Conservation (phyloP, 2,329 filamentous ascomycete species). For the Epichloe baconii region DNA sequence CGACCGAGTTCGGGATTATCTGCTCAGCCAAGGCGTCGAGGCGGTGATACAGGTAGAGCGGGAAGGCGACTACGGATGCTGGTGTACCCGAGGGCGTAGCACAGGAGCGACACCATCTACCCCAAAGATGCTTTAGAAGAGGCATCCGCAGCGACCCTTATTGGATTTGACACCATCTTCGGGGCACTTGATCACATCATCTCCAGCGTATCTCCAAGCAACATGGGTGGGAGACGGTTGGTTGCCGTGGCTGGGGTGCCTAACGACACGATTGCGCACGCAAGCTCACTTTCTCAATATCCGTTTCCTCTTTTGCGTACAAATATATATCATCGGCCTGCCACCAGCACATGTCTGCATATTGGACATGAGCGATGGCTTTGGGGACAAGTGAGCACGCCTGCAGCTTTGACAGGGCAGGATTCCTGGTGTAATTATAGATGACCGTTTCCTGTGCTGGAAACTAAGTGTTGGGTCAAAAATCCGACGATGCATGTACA, state of each 20-base stretch:
- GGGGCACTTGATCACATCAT: neutral
- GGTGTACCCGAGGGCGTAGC: conserved; percentile 33
- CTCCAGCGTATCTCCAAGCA: neutral
- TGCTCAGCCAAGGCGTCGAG: conserved; percentile 61
- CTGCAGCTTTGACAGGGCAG: neutral
- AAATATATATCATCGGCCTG: neutral
- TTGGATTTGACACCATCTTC: neutral
- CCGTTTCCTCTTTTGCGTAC: neutral
- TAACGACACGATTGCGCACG: neutral
- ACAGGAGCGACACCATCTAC: conserved; percentile 17
- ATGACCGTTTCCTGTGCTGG: neutral
- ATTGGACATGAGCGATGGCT: neutral
- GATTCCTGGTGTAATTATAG: neutral
- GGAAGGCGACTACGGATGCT: conserved; percentile 58
- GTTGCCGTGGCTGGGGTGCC: neutral
- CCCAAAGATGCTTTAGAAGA: conserved; percentile 21
- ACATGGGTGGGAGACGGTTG: neutral
- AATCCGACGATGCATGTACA: neutral
- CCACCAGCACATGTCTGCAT: neutral
- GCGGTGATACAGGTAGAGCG: conserved; percentile 79
- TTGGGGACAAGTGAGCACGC: neutral
- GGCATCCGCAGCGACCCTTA: neutral
- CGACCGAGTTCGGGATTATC: conserved; percentile 59
- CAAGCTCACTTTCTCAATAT: neutral
- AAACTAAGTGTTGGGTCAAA: neutral